Evolutionary conservation across 2,329 filamentous ascomycete species (phyloP).

Genomic region (Fusarium gaditjirri): DNA sequence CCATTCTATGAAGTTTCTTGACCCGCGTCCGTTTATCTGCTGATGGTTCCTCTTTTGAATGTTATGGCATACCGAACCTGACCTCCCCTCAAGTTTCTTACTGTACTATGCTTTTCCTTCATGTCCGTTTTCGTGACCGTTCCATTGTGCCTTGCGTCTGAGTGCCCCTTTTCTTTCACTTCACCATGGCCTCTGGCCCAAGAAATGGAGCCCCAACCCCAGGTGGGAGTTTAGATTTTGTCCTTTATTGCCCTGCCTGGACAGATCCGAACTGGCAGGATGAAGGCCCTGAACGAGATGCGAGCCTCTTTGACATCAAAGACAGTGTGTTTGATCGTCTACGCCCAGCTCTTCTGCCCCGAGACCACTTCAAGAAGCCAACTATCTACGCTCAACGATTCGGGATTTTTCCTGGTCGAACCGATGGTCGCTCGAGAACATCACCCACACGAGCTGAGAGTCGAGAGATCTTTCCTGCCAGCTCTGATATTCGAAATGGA

Average conservation of each 20-base stretch:
- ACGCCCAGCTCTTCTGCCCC: slow-evolving; percentile 39
- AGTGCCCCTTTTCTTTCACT: neutral
- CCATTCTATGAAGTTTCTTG: neutral
- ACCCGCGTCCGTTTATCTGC: neutral
- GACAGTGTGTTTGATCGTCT: slow-evolving; percentile 33
- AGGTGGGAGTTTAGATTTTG: slow-evolving; percentile 2
- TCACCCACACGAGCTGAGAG: slow-evolving; percentile 44
- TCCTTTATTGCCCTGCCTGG: slow-evolving; percentile 42
- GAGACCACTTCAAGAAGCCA: slow-evolving; percentile 39
- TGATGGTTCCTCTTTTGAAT: neutral
- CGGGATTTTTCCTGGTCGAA: slow-evolving; percentile 44
- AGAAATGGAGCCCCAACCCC: neutral
- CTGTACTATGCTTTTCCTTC: neutral
- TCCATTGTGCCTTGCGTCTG: neutral
- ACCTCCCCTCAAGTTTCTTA: neutral
- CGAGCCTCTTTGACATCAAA: slow-evolving; percentile 20
- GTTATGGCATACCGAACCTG: neutral
- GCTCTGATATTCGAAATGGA: slow-evolving; percentile 19
- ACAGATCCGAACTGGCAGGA: slow-evolving; percentile 45
- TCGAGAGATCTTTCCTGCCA: slow-evolving; percentile 17
- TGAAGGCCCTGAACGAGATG: slow-evolving; percentile 10
- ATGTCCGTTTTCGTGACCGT: neutral
- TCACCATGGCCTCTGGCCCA: slow-evolving; percentile 7
- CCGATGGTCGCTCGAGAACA: slow-evolving; percentile 47
- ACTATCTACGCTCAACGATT: slow-evolving; percentile 45